Base-by-base conservation (phyloP, 352 stramenopile species). In the Globisporangium paroecandrum region DNA sequence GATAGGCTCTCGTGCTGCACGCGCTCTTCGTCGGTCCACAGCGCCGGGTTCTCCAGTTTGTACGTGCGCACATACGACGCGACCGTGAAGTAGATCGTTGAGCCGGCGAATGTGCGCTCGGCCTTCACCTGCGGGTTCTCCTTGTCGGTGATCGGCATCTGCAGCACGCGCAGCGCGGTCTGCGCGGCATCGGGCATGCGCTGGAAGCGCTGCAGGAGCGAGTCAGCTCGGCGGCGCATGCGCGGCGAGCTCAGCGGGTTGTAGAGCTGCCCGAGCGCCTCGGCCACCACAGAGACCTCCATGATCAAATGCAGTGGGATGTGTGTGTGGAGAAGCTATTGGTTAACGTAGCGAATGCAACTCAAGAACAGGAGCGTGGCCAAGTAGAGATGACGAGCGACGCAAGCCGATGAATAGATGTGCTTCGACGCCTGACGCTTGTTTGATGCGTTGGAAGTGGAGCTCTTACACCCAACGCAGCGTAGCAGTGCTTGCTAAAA, bases 181-280 rank as follows among this genome's bases (percentile, higher is more conserved):
- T 81, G 70, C 18, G 75, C 64, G 22, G 86, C 86, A 69, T 91
- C 78, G 15, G 86, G 86, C 13, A 81, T 91, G 51, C 79, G 83
- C 69, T 93, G 86, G 69, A 93, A 93, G 36, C 75, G 82, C 65
- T 92, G 84, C 13, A 94, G 67, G 54, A 92, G 60, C 43, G 84
- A 89, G 51, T 94, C 84, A n/a, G 84, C 84, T 49, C 83, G 84
- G 10, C 85, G 82, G 34, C 86, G 82, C 53, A 82, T 78, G n/a
- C 78, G 79, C 29, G 84, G 83, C 34, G 81, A 89, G 59, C 69
- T 92, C 58, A 87, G 71, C 36, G 84, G 82, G 61, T 80, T 89
- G 73, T 91, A 91, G 38, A 94, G 74, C 58, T 94, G 83, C 61
- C 87, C 73, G 51, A 94, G 76, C 63, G 86, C 84, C 51, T 87